Evolutionary conservation across 2,329 filamentous ascomycete genomes (phyloP).

Genomic region (Claviceps pusilla): DNA sequence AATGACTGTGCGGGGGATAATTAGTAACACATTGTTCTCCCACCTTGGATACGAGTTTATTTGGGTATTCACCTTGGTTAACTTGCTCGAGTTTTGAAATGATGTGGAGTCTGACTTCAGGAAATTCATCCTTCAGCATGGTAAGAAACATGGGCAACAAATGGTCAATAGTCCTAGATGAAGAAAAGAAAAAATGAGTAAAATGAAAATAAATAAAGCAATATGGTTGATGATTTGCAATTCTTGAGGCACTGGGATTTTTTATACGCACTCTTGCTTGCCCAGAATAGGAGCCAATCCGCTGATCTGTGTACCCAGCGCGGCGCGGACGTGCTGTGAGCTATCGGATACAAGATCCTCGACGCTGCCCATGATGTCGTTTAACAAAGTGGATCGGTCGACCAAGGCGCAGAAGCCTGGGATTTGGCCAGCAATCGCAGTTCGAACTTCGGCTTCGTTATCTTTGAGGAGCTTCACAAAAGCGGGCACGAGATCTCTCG

Average conservation of each 20-base stretch:
- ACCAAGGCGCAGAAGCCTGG: constrained; percentile 89
- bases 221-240: neutral
- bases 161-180: constrained; percentile 76
- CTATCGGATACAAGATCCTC: constrained; percentile 92
- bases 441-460: constrained; percentile 92
- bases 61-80: constrained; percentile 56
- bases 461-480: constrained; percentile 98
- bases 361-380: constrained; percentile 91
- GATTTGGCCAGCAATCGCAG: constrained; percentile 92
- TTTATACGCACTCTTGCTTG: constrained; percentile 70
- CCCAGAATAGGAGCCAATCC: constrained; percentile 91
- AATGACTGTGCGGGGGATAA: constrained; percentile 48
- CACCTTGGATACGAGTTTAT: constrained; percentile 9
- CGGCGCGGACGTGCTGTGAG: constrained; percentile 91
- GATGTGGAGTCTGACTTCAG: constrained; percentile 93
- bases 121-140: constrained; percentile 99
- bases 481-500: constrained; percentile 82
- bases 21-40: neutral
- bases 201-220: neutral
- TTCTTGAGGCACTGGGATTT: neutral
- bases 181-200: neutral
- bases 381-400: constrained; percentile 73
- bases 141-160: constrained; percentile 96
- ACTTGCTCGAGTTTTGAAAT: constrained; percentile 99
- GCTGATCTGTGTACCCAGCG: constrained; percentile 91